Base-by-base conservation (phyloP, 2,329 filamentous ascomycete genomes). In the Ascochyta fabae region DNA sequence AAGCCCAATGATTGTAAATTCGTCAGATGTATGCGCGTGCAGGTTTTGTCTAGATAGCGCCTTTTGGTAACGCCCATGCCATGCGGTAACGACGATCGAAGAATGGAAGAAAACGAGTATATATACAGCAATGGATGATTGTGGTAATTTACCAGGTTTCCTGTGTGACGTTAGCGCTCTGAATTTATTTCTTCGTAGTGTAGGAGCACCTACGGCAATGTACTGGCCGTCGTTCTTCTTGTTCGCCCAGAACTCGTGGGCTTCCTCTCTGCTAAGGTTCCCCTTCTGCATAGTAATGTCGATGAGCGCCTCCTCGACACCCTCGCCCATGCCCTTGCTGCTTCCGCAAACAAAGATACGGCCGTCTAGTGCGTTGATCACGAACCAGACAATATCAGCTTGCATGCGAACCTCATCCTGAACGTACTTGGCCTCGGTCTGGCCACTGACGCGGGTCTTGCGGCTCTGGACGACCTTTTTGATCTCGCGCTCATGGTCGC, bases 381-480 rank as follows among this genome's bases (percentile, higher is more conserved):
- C 92, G 75, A 92, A 96, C 95, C 95, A 99, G 15, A 98, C 94
- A n/a, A 98, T 84, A 71, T 98, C 95, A 1, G 93, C 91, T 75
- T 98, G 95, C 61, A 91, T 84, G 10, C 86, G 83, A 8, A 99
- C 94, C 76, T 98, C 95, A 69, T 99, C 95, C 73, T 99, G 95
- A 2, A 99, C 95, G 71, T 99, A 99, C 62, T 89, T 88, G 60
- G 91, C 91, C 65, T 92, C 89, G 3, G 56, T 56, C 48, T 71
- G 65, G 26, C 64, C 66, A 13, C 39, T 50, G 1, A 45, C 67
- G 59, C 63, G 90, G 44, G 61, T 59, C 60, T 74, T 75, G 29
- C 80, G 78, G 43, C 75, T 79, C 60, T 83, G 87, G 65, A 83
- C 80, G 8, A 83, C 79, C 59, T 78, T 79, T 60, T 82, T 82